Evolutionary conservation across 192 early-diverging fungal species (phyloP), one percentile per base, ranked within the genome.

Genomic region (Gigaspora rosea): DNA sequence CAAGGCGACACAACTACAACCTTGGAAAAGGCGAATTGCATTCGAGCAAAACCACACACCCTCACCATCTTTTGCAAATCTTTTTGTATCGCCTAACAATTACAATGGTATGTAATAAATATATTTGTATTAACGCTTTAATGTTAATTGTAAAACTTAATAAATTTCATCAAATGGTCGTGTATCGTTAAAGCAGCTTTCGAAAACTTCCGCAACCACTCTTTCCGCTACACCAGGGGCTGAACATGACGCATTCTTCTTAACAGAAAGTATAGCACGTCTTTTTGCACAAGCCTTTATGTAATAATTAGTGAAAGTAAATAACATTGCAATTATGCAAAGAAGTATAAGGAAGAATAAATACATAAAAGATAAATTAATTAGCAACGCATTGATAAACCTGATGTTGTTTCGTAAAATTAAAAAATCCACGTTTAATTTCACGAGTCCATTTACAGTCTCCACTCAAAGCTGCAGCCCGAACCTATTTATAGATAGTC

Each of bases 151-250:
- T 7, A 41, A 41, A 6, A 41, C 7, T 79, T 86, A 91, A 78
- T 94, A 93, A 76, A 98, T 96, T 83, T 98, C 96, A 81, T 97
- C 95, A 82, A 96, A 98, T 1, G 96, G 96, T 58, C 92, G 88
- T n/a, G 95, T 98, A 80, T 98, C 97, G 12, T 87, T 91, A 80
- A 96, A 97, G 80, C 97, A 98, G 67, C 89, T 91, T 41, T 94
- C 86, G 85, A 95, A 98, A 4, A 97, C 97, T 63, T 90, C 89
- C 58, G 90, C 86, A 32, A 98, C 94, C 0, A 94, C 95, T 46
- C 89, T 90, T 81, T 96, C 95, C 0, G 97, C 97, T 33, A 91
- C 92, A 32, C 88, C 87, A 13, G 86, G 82, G 5, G 86, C 89
- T 63, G 90, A 85, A 81, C 94, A 96, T n/a, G 81, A 81, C 13